Percentiles rank a stretch among this genome's conserved stretches.
These are phyloP conservation scores for Waltiozyma sp. DNA, from an alignment of 1,139 yeast species.

Conservation along the genomic window DNA sequence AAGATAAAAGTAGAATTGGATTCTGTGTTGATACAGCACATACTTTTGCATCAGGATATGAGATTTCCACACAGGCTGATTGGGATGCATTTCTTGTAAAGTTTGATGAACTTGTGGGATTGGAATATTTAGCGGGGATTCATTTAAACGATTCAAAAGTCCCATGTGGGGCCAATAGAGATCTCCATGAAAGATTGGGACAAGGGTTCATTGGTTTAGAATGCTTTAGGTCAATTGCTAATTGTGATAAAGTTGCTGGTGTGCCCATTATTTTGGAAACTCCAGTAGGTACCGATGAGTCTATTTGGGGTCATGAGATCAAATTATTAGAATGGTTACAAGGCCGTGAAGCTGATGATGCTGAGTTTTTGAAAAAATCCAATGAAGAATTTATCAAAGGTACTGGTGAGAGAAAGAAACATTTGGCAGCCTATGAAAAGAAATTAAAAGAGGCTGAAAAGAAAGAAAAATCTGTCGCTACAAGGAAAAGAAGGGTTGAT, in stretches of 20 bases:
- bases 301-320: conserved; percentile 74
- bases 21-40: conserved; percentile 96
- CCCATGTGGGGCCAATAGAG: conserved; percentile 83
- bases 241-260: conserved; percentile 45
- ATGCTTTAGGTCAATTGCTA: conserved; percentile 63
- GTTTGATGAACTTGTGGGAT: conserved; percentile 67
- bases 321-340: conserved; percentile 61
- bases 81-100: conserved; percentile 61
- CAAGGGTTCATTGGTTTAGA: conserved; percentile 84
- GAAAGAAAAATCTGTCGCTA: conserved; percentile 12
- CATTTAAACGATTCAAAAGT: conserved; percentile 94
- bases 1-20: conserved; percentile 74
- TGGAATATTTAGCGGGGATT: conserved; percentile 63
- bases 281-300: conserved; percentile 51
- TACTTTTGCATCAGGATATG: conserved; percentile 93
- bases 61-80: conserved; percentile 46
- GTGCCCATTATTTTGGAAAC: conserved; percentile 88
- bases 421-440: conserved; percentile 25
- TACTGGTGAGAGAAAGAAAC: conserved; percentile 42
- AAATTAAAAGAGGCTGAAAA: conserved; percentile 16
- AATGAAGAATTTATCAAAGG: conserved; percentile 45
- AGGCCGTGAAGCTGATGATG: conserved; percentile 42
- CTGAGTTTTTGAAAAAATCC: conserved; percentile 39
- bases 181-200: conserved; percentile 84
- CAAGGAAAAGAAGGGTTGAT: conserved; percentile 3